Evolutionary conservation across 768 basidiomycete genomes (phyloP).

Genomic region (Chalciporus sphaerocephalus): DNA sequence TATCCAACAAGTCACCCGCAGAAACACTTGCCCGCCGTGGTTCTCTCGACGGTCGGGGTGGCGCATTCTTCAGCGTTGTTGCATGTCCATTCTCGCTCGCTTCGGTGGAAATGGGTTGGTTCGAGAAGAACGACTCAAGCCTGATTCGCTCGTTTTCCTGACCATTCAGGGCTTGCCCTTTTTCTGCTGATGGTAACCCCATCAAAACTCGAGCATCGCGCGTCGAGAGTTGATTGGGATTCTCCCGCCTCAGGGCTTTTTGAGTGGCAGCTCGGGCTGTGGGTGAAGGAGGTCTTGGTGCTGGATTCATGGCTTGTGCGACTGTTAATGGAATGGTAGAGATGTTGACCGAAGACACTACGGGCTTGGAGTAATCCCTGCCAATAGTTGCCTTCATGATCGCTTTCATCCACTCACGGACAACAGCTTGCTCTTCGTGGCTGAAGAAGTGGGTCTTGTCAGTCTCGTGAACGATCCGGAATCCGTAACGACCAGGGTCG

Average conservation of each 20-base stretch:
- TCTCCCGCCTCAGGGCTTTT: slow-evolving; percentile 78
- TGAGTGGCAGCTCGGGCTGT: slow-evolving; percentile 83
- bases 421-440: slow-evolving; percentile 75
- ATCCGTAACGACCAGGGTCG: slow-evolving; percentile 90
- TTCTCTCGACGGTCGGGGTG: slow-evolving; percentile 69
- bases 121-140: slow-evolving; percentile 55
- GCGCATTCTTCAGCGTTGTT: slow-evolving; percentile 31
- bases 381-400: slow-evolving; percentile 98
- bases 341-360: slow-evolving; percentile 94
- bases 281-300: slow-evolving; percentile 92
- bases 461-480: slow-evolving; percentile 85
- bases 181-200: slow-evolving; percentile 42
- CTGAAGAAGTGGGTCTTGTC: slow-evolving; percentile 90
- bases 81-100: slow-evolving; percentile 13
- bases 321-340: slow-evolving; percentile 93
- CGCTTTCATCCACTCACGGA: slow-evolving; percentile 99
- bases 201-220: slow-evolving; percentile 77
- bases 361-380: slow-evolving; percentile 87
- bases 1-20: slow-evolving; percentile 21
- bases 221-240: slow-evolving; percentile 75
- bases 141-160: slow-evolving; percentile 43
- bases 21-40: slow-evolving; percentile 41
- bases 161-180: slow-evolving; percentile 13
- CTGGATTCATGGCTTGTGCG: slow-evolving; percentile 95
- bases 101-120: slow-evolving; percentile 29